These are phyloP conservation scores for Amorphotheca resinae DNA, from an alignment of 495 filamentous ascomycete genomes.

Conservation along the genomic window DNA sequence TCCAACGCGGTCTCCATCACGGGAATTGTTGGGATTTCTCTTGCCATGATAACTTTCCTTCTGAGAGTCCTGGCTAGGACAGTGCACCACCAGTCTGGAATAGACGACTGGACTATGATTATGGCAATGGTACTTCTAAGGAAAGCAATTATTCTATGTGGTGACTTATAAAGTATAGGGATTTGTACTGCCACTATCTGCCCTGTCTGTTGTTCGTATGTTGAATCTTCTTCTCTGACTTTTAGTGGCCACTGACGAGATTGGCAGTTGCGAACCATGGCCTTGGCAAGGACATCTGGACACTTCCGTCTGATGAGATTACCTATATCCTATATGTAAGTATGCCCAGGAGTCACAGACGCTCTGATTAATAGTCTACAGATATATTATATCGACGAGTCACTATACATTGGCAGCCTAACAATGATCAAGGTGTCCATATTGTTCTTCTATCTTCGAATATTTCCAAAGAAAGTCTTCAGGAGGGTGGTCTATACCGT, in stretches of 20 bases:
- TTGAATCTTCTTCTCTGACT: not conserved
- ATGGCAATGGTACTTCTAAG: conserved; percentile 2
- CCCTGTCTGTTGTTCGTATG: conserved; percentile 10
- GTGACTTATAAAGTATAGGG: conserved; percentile 4
- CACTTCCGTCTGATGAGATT: conserved; percentile 32
- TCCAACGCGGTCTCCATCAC: conserved; percentile 3
- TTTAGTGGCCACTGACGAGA: not conserved
- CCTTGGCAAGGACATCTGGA: conserved; percentile 35
- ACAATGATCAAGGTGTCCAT: conserved; percentile 9
- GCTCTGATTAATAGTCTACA: not conserved
- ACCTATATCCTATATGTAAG: conserved; percentile 15
- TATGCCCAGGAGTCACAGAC: not conserved
- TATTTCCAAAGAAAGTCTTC: conserved; percentile 3
- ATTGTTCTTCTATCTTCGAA: conserved; percentile 11
- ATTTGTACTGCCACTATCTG: conserved; percentile 8
- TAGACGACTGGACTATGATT: conserved; percentile 11
- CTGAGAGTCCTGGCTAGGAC: conserved; percentile 3
- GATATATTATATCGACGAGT: conserved; percentile 10
- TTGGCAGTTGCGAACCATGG: conserved; percentile 27
- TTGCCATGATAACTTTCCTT: conserved; percentile 5
- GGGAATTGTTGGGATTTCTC: conserved; percentile 2
- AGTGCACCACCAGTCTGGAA: not conserved
- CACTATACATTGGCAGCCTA: conserved; percentile 7
- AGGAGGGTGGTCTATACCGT: not conserved
- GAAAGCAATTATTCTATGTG: not conserved